A percentile compares a stretch with the other conserved stretches of the same genome.
Evolutionary conservation across 768 basidiomycete species (phyloP).

Genomic region (Tulasnella sp.): DNA sequence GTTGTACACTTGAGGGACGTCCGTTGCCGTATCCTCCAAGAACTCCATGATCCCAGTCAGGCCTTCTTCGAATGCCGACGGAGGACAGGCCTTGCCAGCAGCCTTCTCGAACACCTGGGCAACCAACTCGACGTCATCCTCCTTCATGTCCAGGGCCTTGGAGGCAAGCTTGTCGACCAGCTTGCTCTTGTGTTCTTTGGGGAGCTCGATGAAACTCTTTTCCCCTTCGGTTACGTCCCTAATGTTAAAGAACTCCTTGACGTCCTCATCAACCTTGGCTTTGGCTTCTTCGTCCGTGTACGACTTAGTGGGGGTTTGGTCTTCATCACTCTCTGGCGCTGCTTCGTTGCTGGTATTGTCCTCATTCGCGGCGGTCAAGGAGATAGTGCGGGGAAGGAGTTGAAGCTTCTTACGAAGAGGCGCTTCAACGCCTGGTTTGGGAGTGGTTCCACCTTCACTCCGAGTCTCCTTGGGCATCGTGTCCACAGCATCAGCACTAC

Average conservation of each 20-base stretch:
- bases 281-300: constrained; percentile 53
- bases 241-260: constrained; percentile 81
- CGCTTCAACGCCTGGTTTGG: constrained; percentile 45
- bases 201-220: constrained; percentile 73
- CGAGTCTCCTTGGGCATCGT: constrained; percentile 39
- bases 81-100: constrained; percentile 51
- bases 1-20: constrained; percentile 80
- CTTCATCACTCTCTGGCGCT: constrained; percentile 40
- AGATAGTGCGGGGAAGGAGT: constrained; percentile 69
- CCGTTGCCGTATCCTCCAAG: constrained; percentile 84
- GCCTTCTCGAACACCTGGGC: constrained; percentile 67
- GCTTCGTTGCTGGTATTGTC: constrained; percentile 50
- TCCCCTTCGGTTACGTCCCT: constrained; percentile 85
- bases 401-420: constrained; percentile 66
- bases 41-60: constrained; percentile 64
- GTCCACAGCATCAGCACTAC: constrained; percentile 44
- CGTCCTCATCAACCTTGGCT: constrained; percentile 74
- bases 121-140: constrained; percentile 72
- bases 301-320: constrained; percentile 32
- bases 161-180: constrained; percentile 74
- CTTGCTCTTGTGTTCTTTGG: constrained; percentile 54
- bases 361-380: constrained; percentile 50
- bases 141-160: constrained; percentile 74
- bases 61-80: constrained; percentile 67
- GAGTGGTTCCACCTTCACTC: constrained; percentile 48